These are phyloP conservation scores for Bryoerythrophyllum caledonicum DNA, from an alignment of 225 moss, liverwort and hornwort genomes.

Conservation along the genomic window DNA sequence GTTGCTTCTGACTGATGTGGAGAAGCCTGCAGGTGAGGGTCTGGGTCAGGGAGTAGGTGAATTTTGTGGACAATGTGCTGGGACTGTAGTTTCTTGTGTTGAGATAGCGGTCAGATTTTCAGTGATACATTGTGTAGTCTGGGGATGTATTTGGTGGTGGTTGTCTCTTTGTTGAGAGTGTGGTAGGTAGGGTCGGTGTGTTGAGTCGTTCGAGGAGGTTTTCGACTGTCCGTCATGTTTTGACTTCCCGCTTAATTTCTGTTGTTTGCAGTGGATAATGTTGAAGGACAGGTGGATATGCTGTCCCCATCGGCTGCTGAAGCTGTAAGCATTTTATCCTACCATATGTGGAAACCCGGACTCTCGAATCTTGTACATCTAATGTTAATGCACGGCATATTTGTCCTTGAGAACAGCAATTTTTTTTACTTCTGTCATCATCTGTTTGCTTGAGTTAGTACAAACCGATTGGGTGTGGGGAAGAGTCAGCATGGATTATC, in stretches of 20 bases:
- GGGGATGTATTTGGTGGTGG: slow-evolving; percentile 11
- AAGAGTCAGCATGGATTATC: slow-evolving; percentile 1
- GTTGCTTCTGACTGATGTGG: slow-evolving; percentile 51
- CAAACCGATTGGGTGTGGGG: background rate
- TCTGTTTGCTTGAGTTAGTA: background rate
- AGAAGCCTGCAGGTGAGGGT: slow-evolving; percentile 49
- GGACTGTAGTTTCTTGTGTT: background rate
- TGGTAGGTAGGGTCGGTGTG: background rate
- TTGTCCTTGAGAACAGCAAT: background rate
- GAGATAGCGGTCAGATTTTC: background rate
- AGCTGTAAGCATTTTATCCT: slow-evolving; percentile 49
- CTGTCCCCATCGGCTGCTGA: slow-evolving; percentile 74
- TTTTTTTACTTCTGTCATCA: background rate
- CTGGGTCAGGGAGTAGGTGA: slow-evolving; percentile 10
- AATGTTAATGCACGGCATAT: background rate
- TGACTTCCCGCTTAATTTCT: slow-evolving; percentile 1
- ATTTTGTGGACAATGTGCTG: slow-evolving; percentile 25
- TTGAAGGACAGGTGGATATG: slow-evolving; percentile 51
- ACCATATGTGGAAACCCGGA: slow-evolving; percentile 1
- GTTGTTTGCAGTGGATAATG: slow-evolving; percentile 50
- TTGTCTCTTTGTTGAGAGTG: slow-evolving; percentile 1
- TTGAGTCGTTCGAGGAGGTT: slow-evolving; percentile 2
- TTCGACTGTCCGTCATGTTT: background rate
- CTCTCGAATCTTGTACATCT: background rate
- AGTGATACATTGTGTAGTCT: slow-evolving; percentile 25